Percentiles rank a stretch among this genome's conserved stretches.
phyloP scores from a whole-genome alignment of 306 rosid species.

The Inga laurina region DNA sequence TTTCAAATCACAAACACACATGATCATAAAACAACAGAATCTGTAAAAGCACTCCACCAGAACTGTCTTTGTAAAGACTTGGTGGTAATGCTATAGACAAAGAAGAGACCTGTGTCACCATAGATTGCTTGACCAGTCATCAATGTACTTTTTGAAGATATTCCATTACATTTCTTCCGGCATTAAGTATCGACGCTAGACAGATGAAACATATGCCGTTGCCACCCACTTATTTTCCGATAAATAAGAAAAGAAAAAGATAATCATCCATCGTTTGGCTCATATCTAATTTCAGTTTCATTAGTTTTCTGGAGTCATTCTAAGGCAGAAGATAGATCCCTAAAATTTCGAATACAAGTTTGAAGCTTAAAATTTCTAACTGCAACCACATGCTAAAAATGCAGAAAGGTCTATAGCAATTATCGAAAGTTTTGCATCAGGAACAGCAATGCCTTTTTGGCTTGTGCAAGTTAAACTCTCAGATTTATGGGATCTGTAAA shows the following conservation, averaged over 20 bases:
- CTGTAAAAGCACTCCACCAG: constrained; percentile 8
- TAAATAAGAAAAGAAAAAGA: not conserved
- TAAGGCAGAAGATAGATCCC: not conserved
- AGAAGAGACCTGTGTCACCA: not conserved
- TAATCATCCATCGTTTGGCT: not conserved
- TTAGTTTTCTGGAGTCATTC: not conserved
- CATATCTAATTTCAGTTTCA: not conserved
- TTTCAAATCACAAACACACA: constrained; percentile 17
- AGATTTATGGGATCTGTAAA: not conserved
- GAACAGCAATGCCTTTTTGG: not conserved
- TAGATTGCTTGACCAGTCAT: not conserved
- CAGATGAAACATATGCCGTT: not conserved
- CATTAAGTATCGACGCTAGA: not conserved
- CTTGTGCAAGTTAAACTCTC: not conserved
- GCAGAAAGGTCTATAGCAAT: not conserved
- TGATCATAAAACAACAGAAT: constrained; percentile 8
- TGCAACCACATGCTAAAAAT: not conserved
- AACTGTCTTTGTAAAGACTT: not conserved
- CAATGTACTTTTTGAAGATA: not conserved
- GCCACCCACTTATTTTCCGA: not conserved
- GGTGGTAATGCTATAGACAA: not conserved
- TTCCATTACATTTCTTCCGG: not conserved
- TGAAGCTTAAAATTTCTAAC: not conserved
- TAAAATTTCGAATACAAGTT: not conserved
- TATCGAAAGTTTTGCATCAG: not conserved